A percentile compares a stretch with the other conserved stretches of the same genome.
These are phyloP conservation scores for Trypanosoma vivax DNA, from an alignment of 208 protist species.

Conservation along the genomic window DNA sequence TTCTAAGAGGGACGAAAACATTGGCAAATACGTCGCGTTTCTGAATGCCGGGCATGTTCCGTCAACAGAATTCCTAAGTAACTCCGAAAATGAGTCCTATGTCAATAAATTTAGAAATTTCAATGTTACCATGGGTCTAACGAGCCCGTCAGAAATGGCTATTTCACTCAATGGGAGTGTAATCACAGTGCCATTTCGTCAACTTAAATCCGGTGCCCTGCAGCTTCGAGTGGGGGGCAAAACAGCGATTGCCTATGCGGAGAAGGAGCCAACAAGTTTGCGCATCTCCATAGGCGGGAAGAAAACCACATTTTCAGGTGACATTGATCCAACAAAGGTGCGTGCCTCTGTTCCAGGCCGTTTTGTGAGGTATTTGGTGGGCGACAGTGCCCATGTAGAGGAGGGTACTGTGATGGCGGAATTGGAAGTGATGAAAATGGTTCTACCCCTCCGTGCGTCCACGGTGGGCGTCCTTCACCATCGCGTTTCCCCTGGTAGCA, in stretches of 20 bases:
- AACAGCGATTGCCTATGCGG: conserved; percentile 88
- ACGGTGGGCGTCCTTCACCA: conserved; percentile 78
- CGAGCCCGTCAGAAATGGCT: conserved; percentile 49
- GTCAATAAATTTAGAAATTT: conserved; percentile 73
- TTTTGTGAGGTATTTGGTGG: conserved; percentile 93
- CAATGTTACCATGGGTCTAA: conserved; percentile 47
- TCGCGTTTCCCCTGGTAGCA: conserved; percentile 75
- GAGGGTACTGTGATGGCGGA: conserved; percentile 90
- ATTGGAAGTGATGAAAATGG: conserved; percentile 99
- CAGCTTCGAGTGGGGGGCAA: conserved; percentile 68
- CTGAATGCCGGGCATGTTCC: conserved; percentile 82
- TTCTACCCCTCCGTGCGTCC: conserved; percentile 85
- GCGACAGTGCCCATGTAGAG: conserved; percentile 86
- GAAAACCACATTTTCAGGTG: conserved; percentile 90
- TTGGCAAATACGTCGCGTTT: conserved; percentile 60
- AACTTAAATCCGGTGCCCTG: conserved; percentile 73
- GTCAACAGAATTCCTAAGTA: conserved; percentile 62
- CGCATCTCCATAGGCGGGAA: conserved; percentile 88
- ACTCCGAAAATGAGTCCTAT: conserved; percentile 61
- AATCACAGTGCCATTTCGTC: conserved; percentile 65
- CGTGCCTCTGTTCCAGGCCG: conserved; percentile 91
- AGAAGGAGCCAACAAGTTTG: conserved; percentile 87
- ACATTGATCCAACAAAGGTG: conserved; percentile 93
- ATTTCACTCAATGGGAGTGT: conserved; percentile 71
- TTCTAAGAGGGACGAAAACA: conserved; percentile 37